These are phyloP conservation scores for Rhypophila decipiens DNA, from an alignment of 495 filamentous ascomycete species.

Conservation along the genomic window DNA sequence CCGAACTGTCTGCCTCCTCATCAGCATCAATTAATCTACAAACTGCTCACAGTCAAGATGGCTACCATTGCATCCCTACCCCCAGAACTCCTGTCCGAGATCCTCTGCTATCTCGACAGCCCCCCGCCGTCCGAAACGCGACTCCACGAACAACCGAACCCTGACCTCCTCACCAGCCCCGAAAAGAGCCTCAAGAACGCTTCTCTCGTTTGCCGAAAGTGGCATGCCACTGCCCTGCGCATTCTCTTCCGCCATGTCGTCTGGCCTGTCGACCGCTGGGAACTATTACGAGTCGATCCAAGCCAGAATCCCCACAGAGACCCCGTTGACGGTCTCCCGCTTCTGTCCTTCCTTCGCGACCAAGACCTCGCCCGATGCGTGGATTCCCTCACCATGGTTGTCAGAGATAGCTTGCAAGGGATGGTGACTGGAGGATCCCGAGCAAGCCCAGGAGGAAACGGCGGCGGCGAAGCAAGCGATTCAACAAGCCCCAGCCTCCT, in stretches of 20 bases:
- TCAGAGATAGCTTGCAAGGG: conserved; percentile 8
- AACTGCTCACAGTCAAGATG: background rate
- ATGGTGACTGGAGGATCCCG: background rate
- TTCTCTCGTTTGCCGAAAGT: conserved; percentile 34
- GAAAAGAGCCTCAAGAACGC: conserved; percentile 31
- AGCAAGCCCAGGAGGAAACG: background rate
- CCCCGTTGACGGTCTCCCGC: conserved; percentile 13
- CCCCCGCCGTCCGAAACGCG: conserved; percentile 27
- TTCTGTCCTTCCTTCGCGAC: conserved; percentile 26
- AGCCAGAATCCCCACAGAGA: conserved; percentile 1
- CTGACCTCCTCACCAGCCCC: conserved; percentile 16
- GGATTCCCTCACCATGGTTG: conserved; percentile 26
- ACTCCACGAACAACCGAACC: conserved; percentile 33
- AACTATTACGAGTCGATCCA: conserved; percentile 12
- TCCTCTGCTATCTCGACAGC: conserved; percentile 31
- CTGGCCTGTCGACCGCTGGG: conserved; percentile 22
- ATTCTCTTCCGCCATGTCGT: conserved; percentile 37
- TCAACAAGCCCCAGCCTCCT: background rate
- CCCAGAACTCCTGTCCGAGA: conserved; percentile 31
- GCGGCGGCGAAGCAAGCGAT: background rate
- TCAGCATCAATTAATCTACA: no score
- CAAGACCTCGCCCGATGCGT: conserved; percentile 24
- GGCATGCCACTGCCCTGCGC: conserved; percentile 31
- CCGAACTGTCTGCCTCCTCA: no score
- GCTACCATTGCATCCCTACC: conserved; percentile 29